These are phyloP conservation scores for Lanzia echinophila DNA, from an alignment of 2,329 filamentous ascomycete genomes.

Conservation along the genomic window DNA sequence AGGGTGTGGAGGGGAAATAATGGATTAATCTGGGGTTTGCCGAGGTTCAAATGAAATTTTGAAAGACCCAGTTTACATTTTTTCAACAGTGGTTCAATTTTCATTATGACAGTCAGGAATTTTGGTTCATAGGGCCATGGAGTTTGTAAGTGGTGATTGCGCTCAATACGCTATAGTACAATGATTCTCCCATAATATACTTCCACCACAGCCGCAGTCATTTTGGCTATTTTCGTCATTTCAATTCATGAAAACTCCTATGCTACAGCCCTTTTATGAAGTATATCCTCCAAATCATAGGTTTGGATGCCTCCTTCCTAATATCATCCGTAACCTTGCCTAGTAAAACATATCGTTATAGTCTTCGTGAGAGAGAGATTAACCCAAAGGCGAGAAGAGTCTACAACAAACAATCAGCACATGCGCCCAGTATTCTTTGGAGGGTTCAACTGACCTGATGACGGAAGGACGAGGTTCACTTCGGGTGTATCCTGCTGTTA, in stretches of 20 bases:
- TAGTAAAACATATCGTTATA: background rate
- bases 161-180: slow-evolving; percentile 25
- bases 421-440: too few species aligned
- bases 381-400: slow-evolving; percentile 59
- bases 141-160: slow-evolving; percentile 24
- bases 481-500: slow-evolving; percentile 71
- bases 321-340: background rate
- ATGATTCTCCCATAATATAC: slow-evolving; percentile 17
- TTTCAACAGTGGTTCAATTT: too few species aligned
- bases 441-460: slow-evolving; percentile 50
- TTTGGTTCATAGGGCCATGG: background rate
- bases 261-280: slow-evolving; percentile 17
- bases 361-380: slow-evolving; percentile 23
- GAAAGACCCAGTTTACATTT: too few species aligned
- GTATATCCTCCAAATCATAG: background rate
- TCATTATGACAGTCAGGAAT: background rate
- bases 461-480: slow-evolving; percentile 84
- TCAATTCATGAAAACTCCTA: slow-evolving; percentile 23
- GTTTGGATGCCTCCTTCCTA: background rate
- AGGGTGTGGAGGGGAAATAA: slow-evolving; percentile 10
- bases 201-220: slow-evolving; percentile 8
- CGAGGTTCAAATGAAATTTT: slow-evolving; percentile 13
- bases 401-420: slow-evolving; percentile 33
- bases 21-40: slow-evolving; percentile 15
- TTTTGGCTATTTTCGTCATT: slow-evolving; percentile 11